A percentile compares a stretch with the other conserved stretches of the same genome.
Conservation (phyloP, 2,329 filamentous ascomycete genomes). For the Neofusicoccum sp. region DNA sequence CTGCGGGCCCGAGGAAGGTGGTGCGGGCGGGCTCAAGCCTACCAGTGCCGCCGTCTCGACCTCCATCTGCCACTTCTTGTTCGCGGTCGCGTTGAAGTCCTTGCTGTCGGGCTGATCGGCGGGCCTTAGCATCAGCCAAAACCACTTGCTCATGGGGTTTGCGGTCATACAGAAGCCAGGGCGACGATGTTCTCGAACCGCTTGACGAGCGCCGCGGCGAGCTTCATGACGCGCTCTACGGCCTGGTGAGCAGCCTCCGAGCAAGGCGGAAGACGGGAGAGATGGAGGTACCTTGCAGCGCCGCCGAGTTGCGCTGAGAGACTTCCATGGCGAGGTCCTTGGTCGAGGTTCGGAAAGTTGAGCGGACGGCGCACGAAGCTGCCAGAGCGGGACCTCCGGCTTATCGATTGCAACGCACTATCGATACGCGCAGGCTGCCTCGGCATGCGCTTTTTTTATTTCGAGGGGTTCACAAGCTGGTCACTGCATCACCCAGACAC, state of each 20-base stretch:
- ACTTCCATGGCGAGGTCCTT: constrained; percentile 36
- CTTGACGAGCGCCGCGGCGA: constrained; percentile 45
- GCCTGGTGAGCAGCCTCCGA: background rate
- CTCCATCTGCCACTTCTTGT: constrained; percentile 58
- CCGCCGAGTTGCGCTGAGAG: constrained; percentile 42
- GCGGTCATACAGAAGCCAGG: constrained; percentile 46
- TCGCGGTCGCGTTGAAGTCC: constrained; percentile 56
- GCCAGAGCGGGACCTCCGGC: background rate
- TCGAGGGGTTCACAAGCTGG: background rate
- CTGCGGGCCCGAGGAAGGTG: background rate
- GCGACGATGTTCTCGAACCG: constrained; percentile 57
- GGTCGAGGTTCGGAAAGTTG: background rate
- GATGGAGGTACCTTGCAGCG: constrained; percentile 33
- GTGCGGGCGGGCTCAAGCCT: constrained; percentile 29
- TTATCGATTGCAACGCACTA: background rate
- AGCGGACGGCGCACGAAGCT: background rate
- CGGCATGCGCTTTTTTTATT: background rate
- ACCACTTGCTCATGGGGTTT: background rate
- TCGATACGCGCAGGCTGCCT: background rate
- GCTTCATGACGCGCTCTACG: constrained; percentile 40
- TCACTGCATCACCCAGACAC: background rate
- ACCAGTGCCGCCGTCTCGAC: constrained; percentile 60
- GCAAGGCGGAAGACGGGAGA: background rate
- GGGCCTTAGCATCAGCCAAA: background rate
- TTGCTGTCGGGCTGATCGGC: constrained; percentile 45